These are phyloP conservation scores for Mixia osmundae DNA, from an alignment of 1,284 basidiomycete species.

Conservation along the genomic window DNA sequence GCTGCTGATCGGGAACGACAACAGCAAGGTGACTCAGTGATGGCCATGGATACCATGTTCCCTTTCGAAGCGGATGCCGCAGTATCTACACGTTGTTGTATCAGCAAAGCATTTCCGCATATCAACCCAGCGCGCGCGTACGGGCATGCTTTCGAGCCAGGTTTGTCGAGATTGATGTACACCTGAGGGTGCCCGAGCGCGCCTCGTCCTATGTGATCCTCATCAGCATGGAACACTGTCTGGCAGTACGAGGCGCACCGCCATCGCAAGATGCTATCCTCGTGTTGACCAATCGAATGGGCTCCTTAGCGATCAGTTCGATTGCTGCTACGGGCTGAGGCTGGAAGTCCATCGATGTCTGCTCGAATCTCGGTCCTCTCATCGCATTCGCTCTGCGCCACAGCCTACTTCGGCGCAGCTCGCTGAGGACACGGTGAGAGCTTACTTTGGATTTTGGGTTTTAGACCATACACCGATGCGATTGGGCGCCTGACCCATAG, in stretches of 20 bases:
- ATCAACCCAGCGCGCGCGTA: too few relatives aligned
- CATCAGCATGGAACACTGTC: not conserved
- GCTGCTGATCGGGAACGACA: too few relatives aligned
- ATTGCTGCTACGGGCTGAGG: constrained; percentile 78
- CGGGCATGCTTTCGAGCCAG: too few relatives aligned
- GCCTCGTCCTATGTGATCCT: constrained; percentile 45
- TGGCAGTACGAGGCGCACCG: constrained; percentile 32
- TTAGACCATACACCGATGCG: constrained; percentile 3
- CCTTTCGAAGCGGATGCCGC: too few relatives aligned
- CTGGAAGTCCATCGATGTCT: constrained; percentile 61
- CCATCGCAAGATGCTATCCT: constrained; percentile 80
- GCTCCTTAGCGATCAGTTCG: constrained; percentile 65
- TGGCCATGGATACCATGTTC: too few relatives aligned
- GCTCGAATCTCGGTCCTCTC: constrained; percentile 63
- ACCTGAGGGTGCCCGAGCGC: constrained; percentile 89
- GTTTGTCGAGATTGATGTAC: too few relatives aligned
- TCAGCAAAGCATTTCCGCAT: too few relatives aligned
- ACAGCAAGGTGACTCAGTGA: too few relatives aligned
- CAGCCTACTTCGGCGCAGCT: not conserved
- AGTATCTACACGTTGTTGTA: too few relatives aligned
- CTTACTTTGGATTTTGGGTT: constrained; percentile 9
- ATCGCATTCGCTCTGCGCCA: constrained; percentile 20
- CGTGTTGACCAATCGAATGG: constrained; percentile 51
- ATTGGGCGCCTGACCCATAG: constrained; percentile 5
- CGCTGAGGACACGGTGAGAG: not conserved